Evolutionary conservation across 73 alveolate species (phyloP).

Genomic region (Vitrella brassicaformis): DNA sequence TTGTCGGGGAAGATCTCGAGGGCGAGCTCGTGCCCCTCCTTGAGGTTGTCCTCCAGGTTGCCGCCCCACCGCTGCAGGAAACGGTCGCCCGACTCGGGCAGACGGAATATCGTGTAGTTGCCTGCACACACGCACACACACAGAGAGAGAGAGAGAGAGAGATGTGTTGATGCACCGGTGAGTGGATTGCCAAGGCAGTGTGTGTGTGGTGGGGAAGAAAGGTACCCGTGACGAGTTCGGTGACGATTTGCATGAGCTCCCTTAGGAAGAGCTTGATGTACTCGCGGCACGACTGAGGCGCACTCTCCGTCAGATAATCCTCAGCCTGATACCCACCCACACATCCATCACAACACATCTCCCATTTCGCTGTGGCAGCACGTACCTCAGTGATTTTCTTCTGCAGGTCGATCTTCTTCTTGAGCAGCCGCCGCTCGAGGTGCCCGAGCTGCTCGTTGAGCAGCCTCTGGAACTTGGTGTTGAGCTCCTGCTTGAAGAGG

Average conservation of each 20-base stretch:
- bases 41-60: background rate
- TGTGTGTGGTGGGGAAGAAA: too few relatives aligned
- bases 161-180: background rate
- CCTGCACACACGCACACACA: background rate
- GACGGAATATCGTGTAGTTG: too few relatives aligned
- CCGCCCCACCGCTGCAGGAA: background rate
- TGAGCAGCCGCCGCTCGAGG: background rate
- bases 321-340: too few relatives aligned
- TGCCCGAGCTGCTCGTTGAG: background rate
- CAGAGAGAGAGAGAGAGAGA: background rate
- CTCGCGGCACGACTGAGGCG: background rate
- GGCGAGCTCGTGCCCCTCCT: background rate
- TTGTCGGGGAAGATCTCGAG: background rate
- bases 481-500: background rate
- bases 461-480: background rate
- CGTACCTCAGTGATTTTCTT: background rate
- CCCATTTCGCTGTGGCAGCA: too few relatives aligned
- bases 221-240: background rate
- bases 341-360: too few relatives aligned
- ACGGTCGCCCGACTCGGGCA: too few relatives aligned
- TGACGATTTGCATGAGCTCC: background rate
- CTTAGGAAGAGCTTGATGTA: background rate
- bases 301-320: background rate
- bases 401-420: background rate
- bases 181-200: too few relatives aligned